Evolutionary conservation across 2,329 filamentous ascomycete species (phyloP).

Genomic region (Phaeosphaeria sp.): DNA sequence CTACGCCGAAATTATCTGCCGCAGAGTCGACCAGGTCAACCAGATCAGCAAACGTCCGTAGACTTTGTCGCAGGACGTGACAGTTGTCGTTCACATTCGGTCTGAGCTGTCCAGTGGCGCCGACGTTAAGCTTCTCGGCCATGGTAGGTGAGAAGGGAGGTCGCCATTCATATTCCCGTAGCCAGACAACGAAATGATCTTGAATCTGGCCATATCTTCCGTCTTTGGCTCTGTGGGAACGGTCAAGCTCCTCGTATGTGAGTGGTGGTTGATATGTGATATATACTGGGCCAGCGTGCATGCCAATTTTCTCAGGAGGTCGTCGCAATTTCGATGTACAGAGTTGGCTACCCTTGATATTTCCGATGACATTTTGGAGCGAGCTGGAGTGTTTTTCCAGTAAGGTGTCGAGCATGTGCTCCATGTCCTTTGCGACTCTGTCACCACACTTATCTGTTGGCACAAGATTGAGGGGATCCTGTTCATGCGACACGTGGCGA

Average conservation of each 20-base stretch:
- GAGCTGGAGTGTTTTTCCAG: slow-evolving; percentile 49
- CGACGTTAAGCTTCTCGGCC: slow-evolving; percentile 35
- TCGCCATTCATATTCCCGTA: slow-evolving; percentile 17
- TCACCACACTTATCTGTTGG: slow-evolving; percentile 31
- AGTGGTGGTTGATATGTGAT: slow-evolving; percentile 5
- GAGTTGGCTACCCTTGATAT: slow-evolving; percentile 37
- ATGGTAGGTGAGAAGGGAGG: slow-evolving; percentile 23
- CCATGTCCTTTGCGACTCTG: slow-evolving; percentile 43
- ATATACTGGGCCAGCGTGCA: slow-evolving; percentile 7
- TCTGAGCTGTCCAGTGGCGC: slow-evolving; percentile 26
- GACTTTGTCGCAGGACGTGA: slow-evolving; percentile 21
- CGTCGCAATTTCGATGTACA: slow-evolving; percentile 22
- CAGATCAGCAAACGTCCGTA: slow-evolving; percentile 43
- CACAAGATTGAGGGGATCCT: slow-evolving; percentile 21
- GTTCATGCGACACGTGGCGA: slow-evolving; percentile 8
- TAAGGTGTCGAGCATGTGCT: slow-evolving; percentile 48
- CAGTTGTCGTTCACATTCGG: slow-evolving; percentile 42
- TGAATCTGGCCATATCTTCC: neutral
- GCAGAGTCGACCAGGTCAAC: slow-evolving; percentile 45
- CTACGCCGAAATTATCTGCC: slow-evolving; percentile 44
- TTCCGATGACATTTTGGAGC: slow-evolving; percentile 49
- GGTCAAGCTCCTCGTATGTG: neutral
- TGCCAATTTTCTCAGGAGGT: slow-evolving; percentile 19
- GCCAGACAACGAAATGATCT: neutral
- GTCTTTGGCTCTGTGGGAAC: slow-evolving; percentile 1